Conservation (phyloP, 306 rosid genomes). For the Crotalaria pallida region DNA sequence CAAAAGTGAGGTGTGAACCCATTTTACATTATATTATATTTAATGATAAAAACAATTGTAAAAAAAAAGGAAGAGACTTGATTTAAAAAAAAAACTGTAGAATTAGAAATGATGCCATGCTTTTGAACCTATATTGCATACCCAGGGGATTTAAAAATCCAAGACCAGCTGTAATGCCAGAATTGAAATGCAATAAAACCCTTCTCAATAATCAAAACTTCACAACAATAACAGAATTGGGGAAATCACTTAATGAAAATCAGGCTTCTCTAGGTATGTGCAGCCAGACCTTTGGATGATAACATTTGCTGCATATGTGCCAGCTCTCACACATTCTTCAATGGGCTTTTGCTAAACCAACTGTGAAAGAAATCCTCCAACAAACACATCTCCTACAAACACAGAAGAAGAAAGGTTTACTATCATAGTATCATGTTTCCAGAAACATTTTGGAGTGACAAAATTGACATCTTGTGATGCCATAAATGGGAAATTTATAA, state of each 20-base stretch:
- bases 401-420: conserved; percentile 14
- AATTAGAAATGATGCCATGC: not conserved
- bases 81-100: conserved; percentile 4
- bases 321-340: conserved; percentile 78
- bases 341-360: conserved; percentile 67
- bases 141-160: conserved; percentile 1
- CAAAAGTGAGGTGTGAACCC: not conserved
- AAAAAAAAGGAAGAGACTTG: not conserved
- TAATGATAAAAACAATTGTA: not conserved
- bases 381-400: conserved; percentile 87
- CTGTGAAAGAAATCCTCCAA: conserved; percentile 90
- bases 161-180: conserved; percentile 16
- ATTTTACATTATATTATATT: not conserved
- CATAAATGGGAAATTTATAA: not conserved
- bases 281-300: conserved; percentile 92
- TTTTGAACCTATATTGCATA: not conserved
- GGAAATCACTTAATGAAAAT: conserved; percentile 39
- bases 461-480: not conserved
- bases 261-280: conserved; percentile 91
- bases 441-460: not conserved
- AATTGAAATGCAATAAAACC: conserved; percentile 3
- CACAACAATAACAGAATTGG: not conserved
- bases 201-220: conserved; percentile 21
- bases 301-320: conserved; percentile 78
- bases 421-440: not conserved